phyloP scores from a whole-genome alignment of 2,329 filamentous ascomycete genomes.

The Aspergillus sp. region DNA sequence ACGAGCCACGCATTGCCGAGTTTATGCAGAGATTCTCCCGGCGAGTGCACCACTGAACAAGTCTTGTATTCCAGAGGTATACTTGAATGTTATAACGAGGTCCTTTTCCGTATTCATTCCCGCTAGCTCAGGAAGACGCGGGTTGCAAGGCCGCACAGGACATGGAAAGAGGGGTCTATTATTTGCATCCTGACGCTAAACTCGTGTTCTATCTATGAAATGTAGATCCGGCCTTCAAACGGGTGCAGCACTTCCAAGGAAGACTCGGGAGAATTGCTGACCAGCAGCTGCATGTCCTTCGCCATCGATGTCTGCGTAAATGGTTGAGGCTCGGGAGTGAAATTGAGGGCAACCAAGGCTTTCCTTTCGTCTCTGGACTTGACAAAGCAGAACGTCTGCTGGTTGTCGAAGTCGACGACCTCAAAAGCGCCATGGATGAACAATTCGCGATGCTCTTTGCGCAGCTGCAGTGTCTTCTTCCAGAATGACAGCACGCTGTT shows the following conservation, averaged over 20 bases:
- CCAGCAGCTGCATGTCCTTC: slow-evolving; percentile 15
- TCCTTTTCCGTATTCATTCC: too few species aligned
- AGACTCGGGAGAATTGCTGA: slow-evolving; percentile 15
- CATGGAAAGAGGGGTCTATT: background rate
- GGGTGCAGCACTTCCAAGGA: slow-evolving; percentile 9
- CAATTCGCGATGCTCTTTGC: slow-evolving; percentile 56
- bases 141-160: too few species aligned
- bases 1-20: too few species aligned
- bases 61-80: too few species aligned
- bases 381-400: slow-evolving; percentile 19
- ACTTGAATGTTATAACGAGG: too few species aligned
- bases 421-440: slow-evolving; percentile 40
- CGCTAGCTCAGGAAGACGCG: too few species aligned
- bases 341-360: slow-evolving; percentile 20
- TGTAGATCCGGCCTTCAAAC: slow-evolving; percentile 21
- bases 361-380: slow-evolving; percentile 15
- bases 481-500: slow-evolving; percentile 58
- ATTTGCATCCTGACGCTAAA: background rate
- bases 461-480: slow-evolving; percentile 50
- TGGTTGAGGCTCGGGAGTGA: slow-evolving; percentile 12
- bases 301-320: slow-evolving; percentile 6
- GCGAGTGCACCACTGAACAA: too few species aligned
- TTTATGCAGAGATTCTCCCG: too few species aligned
- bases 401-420: slow-evolving; percentile 18
- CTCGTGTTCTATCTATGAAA: background rate